Base-by-base conservation (phyloP, 73 alveolate genomes). In the Stentor roeselii region DNA sequence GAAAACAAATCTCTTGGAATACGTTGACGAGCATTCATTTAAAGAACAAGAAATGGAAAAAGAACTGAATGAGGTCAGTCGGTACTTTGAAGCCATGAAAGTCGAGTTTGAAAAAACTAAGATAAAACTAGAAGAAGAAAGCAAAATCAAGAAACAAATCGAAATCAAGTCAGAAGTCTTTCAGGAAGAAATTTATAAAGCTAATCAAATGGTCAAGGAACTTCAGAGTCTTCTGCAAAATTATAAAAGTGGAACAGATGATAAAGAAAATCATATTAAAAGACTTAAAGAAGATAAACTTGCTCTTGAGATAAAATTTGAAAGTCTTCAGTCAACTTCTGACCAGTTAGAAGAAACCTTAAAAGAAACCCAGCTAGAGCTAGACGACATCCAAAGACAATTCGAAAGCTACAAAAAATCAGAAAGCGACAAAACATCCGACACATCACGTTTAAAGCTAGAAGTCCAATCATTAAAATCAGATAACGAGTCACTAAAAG, bases 1-100 rank as follows among this genome's bases (percentile, higher is more conserved):
- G 74, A 90, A 90, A 82, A 82, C 86, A 59, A 83, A 89, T 2
- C 88, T 90, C 27, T 87, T 90, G 1, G 95, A 90, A 83, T 90
- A 86, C 58, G 87, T 82, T 6, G 92, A 90, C 32, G 92, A 90
- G 78, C 74, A 59, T 59, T 42, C 74, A 83, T 59, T 40, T 75
- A 90, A 60, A 77, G 41, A 86, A 39, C 75, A 37, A 78, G 86
- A 58, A 82, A 34, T 59, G 39, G 59, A 76, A 21, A 4, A 74
- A 11, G 78, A 75, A 76, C 3, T 76, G 14, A 76, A 76, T 3
- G 78, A 76, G 82, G 35, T 76, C 82, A 6, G 78, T 34, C 35
- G 35, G 35, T 4, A 36, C 3, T 36, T 11, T 36, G 84, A 76
- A 30, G 76, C 3, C 35, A 3, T 76, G 84, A 36, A 76, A 76